These are phyloP conservation scores for Aspergillus cejpii DNA, from an alignment of 2,329 filamentous ascomycete genomes.

Conservation along the genomic window DNA sequence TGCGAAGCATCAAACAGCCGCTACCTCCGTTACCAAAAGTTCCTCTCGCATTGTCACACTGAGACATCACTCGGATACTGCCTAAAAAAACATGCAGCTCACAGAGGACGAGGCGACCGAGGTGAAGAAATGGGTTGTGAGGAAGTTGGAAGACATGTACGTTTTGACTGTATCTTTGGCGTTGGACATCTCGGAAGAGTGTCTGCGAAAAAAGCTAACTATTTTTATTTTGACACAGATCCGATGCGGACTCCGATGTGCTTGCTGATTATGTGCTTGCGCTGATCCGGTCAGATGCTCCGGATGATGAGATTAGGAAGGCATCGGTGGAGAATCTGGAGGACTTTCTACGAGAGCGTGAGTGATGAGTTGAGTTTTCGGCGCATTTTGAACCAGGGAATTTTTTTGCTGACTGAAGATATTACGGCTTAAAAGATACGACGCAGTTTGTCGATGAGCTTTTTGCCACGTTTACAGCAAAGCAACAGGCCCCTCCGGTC, in stretches of 20 bases:
- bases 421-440: constrained; percentile 39
- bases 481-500: constrained; percentile 29
- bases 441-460: constrained; percentile 51
- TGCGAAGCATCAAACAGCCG: neutral
- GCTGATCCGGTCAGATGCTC: constrained; percentile 50
- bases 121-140: constrained; percentile 54
- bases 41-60: neutral
- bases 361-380: constrained; percentile 14
- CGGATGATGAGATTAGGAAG: constrained; percentile 48
- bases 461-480: constrained; percentile 46
- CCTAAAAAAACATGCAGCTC: constrained; percentile 45
- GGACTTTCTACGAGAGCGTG: constrained; percentile 53
- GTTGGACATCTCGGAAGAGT: neutral
- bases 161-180: constrained; percentile 13
- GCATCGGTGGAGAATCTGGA: constrained; percentile 51
- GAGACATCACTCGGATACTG: neutral
- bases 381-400: neutral
- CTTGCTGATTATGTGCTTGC: constrained; percentile 58
- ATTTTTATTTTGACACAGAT: constrained; percentile 34
- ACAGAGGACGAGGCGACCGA: constrained; percentile 47
- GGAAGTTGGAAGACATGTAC: constrained; percentile 53
- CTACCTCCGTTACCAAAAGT: neutral
- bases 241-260: constrained; percentile 56
- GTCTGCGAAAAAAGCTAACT: neutral
- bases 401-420: constrained; percentile 10